Percentiles rank a stretch among this genome's conserved stretches.
Conservation (phyloP, 2,329 filamentous ascomycete genomes). For the Pseudocercospora cruenta region DNA sequence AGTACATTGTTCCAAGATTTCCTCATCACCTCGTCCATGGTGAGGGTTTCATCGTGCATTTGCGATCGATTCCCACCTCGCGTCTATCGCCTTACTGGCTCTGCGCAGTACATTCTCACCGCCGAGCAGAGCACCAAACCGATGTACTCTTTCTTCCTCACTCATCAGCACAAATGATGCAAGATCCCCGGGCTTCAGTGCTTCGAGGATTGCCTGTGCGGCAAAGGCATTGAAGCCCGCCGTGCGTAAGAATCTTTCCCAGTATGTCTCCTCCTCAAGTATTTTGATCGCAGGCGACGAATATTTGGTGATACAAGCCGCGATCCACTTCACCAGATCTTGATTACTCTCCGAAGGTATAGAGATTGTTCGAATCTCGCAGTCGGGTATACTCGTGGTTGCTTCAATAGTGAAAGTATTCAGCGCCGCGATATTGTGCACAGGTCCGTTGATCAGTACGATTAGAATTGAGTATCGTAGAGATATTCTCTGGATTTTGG, state of each 20-base stretch:
- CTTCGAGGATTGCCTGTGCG: constrained; percentile 64
- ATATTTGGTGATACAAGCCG: constrained; percentile 41
- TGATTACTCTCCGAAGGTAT: constrained; percentile 47
- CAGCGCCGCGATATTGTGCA: background rate
- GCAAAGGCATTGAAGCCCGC: constrained; percentile 73
- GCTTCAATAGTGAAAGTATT: background rate
- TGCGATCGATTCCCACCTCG: constrained; percentile 26
- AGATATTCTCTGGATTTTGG: constrained; percentile 56
- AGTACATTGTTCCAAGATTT: background rate
- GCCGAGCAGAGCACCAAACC: constrained; percentile 59
- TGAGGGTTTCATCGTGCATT: background rate
- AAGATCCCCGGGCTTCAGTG: constrained; percentile 48
- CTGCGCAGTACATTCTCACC: constrained; percentile 57
- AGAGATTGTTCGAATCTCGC: constrained; percentile 44
- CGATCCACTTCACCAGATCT: constrained; percentile 18
- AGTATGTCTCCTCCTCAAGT: constrained; percentile 60
- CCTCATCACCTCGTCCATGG: background rate
- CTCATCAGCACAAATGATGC: constrained; percentile 62
- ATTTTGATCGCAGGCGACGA: constrained; percentile 31
- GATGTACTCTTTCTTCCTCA: constrained; percentile 50
- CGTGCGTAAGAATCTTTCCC: constrained; percentile 69
- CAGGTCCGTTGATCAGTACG: constrained; percentile 68
- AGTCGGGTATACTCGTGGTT: constrained; percentile 11
- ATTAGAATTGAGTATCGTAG: constrained; percentile 68
- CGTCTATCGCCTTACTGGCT: constrained; percentile 58